Base-by-base conservation (phyloP, 441 rosid genomes). In the Eruca vesicaria region DNA sequence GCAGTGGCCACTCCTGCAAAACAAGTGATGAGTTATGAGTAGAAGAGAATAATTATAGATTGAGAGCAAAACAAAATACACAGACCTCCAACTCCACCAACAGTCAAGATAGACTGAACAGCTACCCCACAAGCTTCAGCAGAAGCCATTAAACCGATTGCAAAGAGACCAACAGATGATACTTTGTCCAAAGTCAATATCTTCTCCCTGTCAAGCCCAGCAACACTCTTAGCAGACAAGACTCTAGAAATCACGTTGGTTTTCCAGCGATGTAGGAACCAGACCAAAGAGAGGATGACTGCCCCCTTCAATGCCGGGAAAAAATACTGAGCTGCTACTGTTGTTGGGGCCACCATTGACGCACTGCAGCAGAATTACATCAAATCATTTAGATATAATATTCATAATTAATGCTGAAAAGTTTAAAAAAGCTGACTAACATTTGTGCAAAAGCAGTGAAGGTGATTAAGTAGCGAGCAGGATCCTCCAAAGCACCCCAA, bases 111-210 rank as follows among this genome's bases (percentile, higher is more conserved):
- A 33, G 97, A 94, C 62, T 90, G 99, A 80, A 92, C 94, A 82
- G 99, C 96, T 71, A 94, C 92, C 23, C 98, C 98, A 83, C 92
- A 90, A 3, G 99, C 96, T 85, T 94, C 98, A 32, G 99, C 94
- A 16, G 88, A 84, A 75, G 98, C 93, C 96, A 92, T 90, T 59
- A 82, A 58, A 38, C 97, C 97, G 66, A 92, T 77, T 52, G 79
- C 84, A 83, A 90, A 89, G 38, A 94, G 83, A 66, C 94, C 98
- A 82, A 92, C 80, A 2, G 99, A 94, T 50, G 98, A 87, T 28
- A 92, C 66, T 80, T 76, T 91, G 83, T 94, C 99, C 14, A 94
- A 71, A 1, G 99, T 85, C 71, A 88, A 64, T 77, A 90, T 57
- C 82, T 80, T 94, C 63, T 89, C 98, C 65, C 80, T 81, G 56